Evolutionary conservation across 2,329 filamentous ascomycete species (phyloP), one percentile per base, ranked within the genome.

Genomic region (Colletotrichum tofieldiae): DNA sequence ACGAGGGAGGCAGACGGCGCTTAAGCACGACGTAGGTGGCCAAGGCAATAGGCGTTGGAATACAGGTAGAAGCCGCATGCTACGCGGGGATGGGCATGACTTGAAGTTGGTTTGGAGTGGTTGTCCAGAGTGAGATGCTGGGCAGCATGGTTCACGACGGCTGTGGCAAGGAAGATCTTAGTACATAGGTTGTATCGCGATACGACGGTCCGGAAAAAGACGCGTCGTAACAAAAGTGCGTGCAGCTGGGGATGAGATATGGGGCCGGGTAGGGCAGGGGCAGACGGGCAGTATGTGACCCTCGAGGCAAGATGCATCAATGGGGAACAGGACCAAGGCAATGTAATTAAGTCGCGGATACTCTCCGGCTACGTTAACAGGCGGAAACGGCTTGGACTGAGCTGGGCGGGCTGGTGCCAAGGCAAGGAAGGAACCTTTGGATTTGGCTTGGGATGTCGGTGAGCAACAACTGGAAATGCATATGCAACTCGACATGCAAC

Each of bases 151-250:
- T 61, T 49, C 58, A 14, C 23, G 43, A 61, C 49, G 58, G 18
- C 56, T 45, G 56, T 47, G 41, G 29, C 58, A 20, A 32, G 58
- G 41, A 61, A 47, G 43, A 62, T 62, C 60, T 41, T 20, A 45
- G 23, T n/a, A 56, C 54, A 39, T 39, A 39, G 7, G n/a, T 32
- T 32, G 29, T 32, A 56, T 41, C 39, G n/a, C 14, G 6, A 11
- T 49, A 23, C 3, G 26, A 41, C 37, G 56, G 39, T 7, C 18
- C 56, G 16, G 55, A 45, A 45, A 45, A 35, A 39, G 60, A 63
- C 35, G 43, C 43, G 45, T 63, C 60, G 60, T 20, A 39, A 39
- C 59, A 62, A 62, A 62, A 62, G 59, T 62, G 43, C 43, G 59
- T 62, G 32, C 37, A 45, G 56, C 41, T 11, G 23, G 56, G 39